Base-by-base conservation (phyloP, 768 basidiomycete genomes). In the Pulveroboletus sp. region DNA sequence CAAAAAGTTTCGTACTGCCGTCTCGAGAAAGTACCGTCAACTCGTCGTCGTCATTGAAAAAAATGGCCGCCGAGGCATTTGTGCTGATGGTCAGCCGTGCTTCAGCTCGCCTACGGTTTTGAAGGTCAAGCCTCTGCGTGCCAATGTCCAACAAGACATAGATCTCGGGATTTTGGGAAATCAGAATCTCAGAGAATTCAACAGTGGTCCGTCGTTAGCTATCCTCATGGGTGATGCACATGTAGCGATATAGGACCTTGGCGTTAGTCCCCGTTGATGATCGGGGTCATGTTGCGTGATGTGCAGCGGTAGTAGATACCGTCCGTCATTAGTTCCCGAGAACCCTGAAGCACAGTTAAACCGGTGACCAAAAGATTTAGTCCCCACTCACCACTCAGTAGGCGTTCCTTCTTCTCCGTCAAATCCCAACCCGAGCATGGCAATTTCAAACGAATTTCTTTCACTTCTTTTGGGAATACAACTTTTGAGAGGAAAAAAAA, bases 311-410 rank as follows among this genome's bases (percentile, higher is more conserved):
- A 63, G 36, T 5, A 63, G 35, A 43, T 58, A 61, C n/a, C 63
- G 66, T 27, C 71, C 71, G 50, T 81, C 80, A 43, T 81, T 81
- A 1, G 80, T 81, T 8, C 79, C 80, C 43, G 77, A 80, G 54
- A 81, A 81, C 0, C 61, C 55, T 56, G 2, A 18, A 15, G 15
- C 3, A 21, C 8, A 1, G 2, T 21, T 39, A 0, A 35, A 13
- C 13, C 3, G 9, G 15, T 3, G 11, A 24, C 14, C 21, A 21
- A 18, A 3, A 21, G 30, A 13, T 2, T 1, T 3, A 0, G 13
- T 26, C 21, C 7, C 27, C 2, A 30, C 50, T 40, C 26, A 60
- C 57, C 59, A 1, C 58, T 60, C 5, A 57, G 15, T 2, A 51
- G 1, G 5, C 17, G 40, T 2, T 35, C 27, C 40, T 68, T 75